phyloP scores from a whole-genome alignment of 352 stramenopile species.

The Pythium aristosporum region DNA sequence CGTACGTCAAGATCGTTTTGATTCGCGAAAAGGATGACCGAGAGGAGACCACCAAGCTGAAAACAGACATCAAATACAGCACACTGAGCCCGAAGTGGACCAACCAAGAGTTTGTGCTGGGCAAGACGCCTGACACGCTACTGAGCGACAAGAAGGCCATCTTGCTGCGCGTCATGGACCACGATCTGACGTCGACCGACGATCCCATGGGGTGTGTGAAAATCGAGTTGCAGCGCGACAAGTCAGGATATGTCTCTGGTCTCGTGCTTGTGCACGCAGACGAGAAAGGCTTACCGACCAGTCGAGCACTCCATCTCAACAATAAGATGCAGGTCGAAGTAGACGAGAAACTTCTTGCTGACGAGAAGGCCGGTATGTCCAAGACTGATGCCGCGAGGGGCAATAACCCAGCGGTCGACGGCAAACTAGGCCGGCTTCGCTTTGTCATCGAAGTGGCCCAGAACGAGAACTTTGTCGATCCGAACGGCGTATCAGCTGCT shows the following conservation, averaged over 20 bases:
- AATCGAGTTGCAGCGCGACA: conserved; percentile 58
- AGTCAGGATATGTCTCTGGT: conserved; percentile 44
- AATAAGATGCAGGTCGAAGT: conserved; percentile 39
- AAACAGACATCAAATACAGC: conserved; percentile 64
- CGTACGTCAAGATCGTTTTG: conserved; percentile 61
- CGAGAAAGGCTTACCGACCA: conserved; percentile 26
- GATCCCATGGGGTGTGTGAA: conserved; percentile 54
- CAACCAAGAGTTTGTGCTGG: conserved; percentile 69
- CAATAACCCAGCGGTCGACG: conserved; percentile 45
- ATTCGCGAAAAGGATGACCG: conserved; percentile 43
- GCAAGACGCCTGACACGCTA: conserved; percentile 45
- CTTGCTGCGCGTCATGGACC: conserved; percentile 59
- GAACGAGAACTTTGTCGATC: conserved; percentile 61
- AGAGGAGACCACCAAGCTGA: conserved; percentile 55
- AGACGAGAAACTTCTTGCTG: conserved; percentile 49
- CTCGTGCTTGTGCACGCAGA: conserved; percentile 49
- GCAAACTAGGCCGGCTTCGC: conserved; percentile 50
- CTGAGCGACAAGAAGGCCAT: conserved; percentile 62
- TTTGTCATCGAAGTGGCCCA: conserved; percentile 53
- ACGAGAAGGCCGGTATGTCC: conserved; percentile 30
- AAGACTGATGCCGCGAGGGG: conserved; percentile 30
- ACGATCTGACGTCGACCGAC: conserved; percentile 47
- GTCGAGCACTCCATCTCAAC: conserved; percentile 42
- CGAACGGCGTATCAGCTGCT: conserved; percentile 18
- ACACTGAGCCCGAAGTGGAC: conserved; percentile 69